phyloP scores from a whole-genome alignment of 805 yeast genomes.

The Yarrowia sp. region DNA sequence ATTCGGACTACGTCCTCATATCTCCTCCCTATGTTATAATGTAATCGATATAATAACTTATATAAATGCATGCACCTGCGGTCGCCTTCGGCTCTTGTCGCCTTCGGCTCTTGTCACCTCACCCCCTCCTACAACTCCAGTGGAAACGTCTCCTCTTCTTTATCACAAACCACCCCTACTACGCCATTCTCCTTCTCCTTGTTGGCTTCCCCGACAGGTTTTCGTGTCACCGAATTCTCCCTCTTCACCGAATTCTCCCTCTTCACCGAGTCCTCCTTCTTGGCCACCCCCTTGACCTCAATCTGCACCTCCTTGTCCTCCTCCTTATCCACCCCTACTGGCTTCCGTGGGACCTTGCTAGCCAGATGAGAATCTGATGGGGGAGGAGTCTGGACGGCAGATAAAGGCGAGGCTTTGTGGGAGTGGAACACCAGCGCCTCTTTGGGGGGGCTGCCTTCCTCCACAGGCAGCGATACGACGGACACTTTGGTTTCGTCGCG shows the following conservation, averaged over 20 bases:
- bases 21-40: too few species aligned
- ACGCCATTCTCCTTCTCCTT: not conserved
- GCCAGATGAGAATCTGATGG: conserved; percentile 16
- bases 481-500: conserved; percentile 7
- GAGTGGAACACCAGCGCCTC: conserved; percentile 12
- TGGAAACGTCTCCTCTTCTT: conserved; percentile 14
- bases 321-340: not conserved
- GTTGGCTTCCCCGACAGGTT: not conserved
- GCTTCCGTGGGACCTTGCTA: conserved; percentile 18
- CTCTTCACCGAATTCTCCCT: too few species aligned
- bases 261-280: not conserved
- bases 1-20: too few species aligned
- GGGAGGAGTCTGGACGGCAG: conserved; percentile 25
- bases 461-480: conserved; percentile 17
- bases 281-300: not conserved
- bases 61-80: conserved; percentile 15
- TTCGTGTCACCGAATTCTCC: not conserved
- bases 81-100: too few species aligned
- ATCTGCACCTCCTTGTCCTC: not conserved
- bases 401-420: conserved; percentile 23
- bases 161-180: not conserved
- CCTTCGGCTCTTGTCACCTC: too few species aligned
- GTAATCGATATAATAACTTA: conserved; percentile 5
- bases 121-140: not conserved
- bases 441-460: conserved; percentile 12